These are phyloP conservation scores for Ulmus americana DNA, from an alignment of 331 rosid species.

Conservation along the genomic window DNA sequence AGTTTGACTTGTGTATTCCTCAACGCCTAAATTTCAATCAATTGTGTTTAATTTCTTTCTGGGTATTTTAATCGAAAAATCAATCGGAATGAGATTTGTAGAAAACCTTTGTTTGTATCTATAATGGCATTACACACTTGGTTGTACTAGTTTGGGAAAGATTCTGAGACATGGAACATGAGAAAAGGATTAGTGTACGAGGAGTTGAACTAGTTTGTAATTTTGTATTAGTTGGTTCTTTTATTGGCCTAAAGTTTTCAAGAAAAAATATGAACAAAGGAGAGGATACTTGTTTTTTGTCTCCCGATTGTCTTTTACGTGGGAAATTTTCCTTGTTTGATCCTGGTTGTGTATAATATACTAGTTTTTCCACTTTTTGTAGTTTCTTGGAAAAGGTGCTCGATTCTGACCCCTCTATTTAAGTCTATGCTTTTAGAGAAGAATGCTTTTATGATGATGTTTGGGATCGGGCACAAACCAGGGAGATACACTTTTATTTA, in stretches of 20 bases:
- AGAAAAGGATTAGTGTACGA: neutral
- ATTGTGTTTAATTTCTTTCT: slow-evolving; percentile 18
- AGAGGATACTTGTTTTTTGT: neutral
- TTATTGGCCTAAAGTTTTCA: neutral
- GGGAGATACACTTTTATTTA: no score
- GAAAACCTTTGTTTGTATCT: slow-evolving; percentile 3
- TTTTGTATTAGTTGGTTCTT: slow-evolving; percentile 5
- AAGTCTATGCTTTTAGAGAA: no score
- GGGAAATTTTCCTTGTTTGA: neutral
- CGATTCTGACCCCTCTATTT: no score
- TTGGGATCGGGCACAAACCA: no score
- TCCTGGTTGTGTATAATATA: slow-evolving; percentile 6
- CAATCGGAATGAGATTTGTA: slow-evolving; percentile 2
- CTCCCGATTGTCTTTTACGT: neutral
- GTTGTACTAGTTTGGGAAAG: slow-evolving; percentile 11
- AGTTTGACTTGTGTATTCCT: slow-evolving; percentile 25
- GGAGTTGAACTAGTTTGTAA: slow-evolving; percentile 1
- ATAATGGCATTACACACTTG: slow-evolving; percentile 17
- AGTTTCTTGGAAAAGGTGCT: no score
- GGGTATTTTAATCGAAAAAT: neutral
- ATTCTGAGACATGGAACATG: neutral
- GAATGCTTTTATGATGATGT: no score
- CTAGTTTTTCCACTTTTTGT: no score
- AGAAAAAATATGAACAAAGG: neutral
- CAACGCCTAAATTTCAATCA: slow-evolving; percentile 20